Conservation (phyloP, 345 rosid species). For the Cardamine chenopodiifolia region DNA sequence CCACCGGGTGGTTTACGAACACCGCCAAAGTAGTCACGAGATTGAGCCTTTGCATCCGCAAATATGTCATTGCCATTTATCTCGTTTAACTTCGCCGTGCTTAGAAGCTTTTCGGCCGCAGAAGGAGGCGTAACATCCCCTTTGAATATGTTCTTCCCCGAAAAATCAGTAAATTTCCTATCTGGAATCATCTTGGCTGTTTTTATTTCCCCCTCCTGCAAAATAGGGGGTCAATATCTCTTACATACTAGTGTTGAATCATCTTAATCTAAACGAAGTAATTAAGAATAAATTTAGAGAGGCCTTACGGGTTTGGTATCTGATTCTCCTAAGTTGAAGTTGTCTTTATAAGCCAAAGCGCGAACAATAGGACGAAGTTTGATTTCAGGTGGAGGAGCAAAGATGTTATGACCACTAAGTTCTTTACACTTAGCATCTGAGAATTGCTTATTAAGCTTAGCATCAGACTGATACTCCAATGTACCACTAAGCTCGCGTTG, state of each 20-base stretch:
- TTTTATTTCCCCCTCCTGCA: conserved; percentile 61
- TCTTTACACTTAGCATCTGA: conserved; percentile 89
- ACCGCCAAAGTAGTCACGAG: conserved; percentile 89
- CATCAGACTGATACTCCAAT: conserved; percentile 56
- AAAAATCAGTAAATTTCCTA: conserved; percentile 70
- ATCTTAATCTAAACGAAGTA: neutral
- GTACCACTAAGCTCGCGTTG: conserved; percentile 94
- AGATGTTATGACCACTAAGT: conserved; percentile 90
- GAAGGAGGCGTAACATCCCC: conserved; percentile 56
- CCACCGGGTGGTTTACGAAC: conserved; percentile 99
- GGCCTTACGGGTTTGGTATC: conserved; percentile 24
- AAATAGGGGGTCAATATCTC: neutral
- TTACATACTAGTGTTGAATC: neutral
- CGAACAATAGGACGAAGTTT: conserved; percentile 72
- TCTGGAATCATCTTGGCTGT: conserved; percentile 83
- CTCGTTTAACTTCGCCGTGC: conserved; percentile 74
- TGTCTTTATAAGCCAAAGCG: conserved; percentile 72
- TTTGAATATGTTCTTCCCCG: conserved; percentile 84
- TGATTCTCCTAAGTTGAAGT: conserved; percentile 65
- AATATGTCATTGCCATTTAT: conserved; percentile 87
- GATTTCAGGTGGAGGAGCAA: conserved; percentile 96
- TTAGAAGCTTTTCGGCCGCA: conserved; percentile 64
- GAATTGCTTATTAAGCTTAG: conserved; percentile 73
- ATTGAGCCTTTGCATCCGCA: conserved; percentile 78
- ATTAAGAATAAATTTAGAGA: neutral